These are phyloP conservation scores for Neonothopanus nambi DNA, from an alignment of 1,284 basidiomycete genomes.

Conservation along the genomic window DNA sequence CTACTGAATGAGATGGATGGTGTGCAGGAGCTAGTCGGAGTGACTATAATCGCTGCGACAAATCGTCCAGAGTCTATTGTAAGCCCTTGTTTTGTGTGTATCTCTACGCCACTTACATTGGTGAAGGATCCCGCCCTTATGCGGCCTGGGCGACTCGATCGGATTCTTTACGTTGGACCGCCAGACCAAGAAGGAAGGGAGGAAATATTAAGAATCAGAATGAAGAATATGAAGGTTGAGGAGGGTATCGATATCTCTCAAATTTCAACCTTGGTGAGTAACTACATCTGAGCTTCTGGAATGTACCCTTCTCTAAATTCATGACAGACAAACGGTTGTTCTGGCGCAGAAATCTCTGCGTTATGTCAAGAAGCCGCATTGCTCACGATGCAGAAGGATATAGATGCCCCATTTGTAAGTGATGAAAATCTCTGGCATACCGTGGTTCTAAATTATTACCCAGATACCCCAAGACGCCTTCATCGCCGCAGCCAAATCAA, in stretches of 20 bases:
- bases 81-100: conserved; percentile 26
- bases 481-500: conserved; percentile 68
- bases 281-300: conserved; percentile 9
- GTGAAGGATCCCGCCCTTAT: conserved; percentile 85
- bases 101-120: not conserved
- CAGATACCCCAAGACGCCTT: conserved; percentile 82
- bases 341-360: conserved; percentile 91
- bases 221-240: conserved; percentile 79
- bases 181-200: conserved; percentile 79
- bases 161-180: conserved; percentile 93
- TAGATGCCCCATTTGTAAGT: conserved; percentile 71
- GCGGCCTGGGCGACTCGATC: conserved; percentile 94
- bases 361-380: conserved; percentile 97
- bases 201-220: conserved; percentile 84
- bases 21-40: conserved; percentile 89
- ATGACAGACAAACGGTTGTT: conserved; percentile 86
- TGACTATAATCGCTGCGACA: conserved; percentile 94
- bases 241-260: conserved; percentile 65
- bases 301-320: conserved; percentile 5
- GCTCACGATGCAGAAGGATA: conserved; percentile 84
- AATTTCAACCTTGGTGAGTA: conserved; percentile 74
- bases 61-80: conserved; percentile 94
- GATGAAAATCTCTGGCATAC: conserved; percentile 4
- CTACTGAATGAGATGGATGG: conserved; percentile 99
- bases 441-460: not conserved